phyloP scores from a whole-genome alignment of 1,139 yeast species.

The Zygosaccharomyces sapae region DNA sequence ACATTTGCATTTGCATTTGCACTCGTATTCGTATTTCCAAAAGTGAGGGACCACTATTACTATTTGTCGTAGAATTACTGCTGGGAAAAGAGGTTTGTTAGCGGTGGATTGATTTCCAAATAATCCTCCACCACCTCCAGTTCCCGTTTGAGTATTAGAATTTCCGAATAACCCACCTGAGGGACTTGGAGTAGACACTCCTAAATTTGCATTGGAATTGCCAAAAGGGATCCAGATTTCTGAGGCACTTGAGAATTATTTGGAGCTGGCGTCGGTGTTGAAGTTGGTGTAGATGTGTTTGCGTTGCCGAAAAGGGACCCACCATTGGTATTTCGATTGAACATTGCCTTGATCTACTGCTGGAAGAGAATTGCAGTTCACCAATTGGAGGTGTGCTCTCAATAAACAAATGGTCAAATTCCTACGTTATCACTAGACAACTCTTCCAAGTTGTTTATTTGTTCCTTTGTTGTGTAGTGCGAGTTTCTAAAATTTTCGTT shows the following conservation, averaged over 20 bases:
- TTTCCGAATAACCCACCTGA: conserved; percentile 20
- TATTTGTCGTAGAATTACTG: not conserved
- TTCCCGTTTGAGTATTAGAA: conserved; percentile 14
- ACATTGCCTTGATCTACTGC: conserved; percentile 20
- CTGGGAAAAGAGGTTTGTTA: conserved; percentile 9
- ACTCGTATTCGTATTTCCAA: conserved; percentile 11
- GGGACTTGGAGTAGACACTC: conserved; percentile 32
- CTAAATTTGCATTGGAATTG: conserved; percentile 15
- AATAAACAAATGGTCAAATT: not conserved
- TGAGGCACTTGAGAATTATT: conserved; percentile 27
- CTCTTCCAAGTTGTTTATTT: not conserved
- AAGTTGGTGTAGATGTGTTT: conserved; percentile 34
- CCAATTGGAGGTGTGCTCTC: conserved; percentile 4
- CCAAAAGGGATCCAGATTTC: conserved; percentile 27
- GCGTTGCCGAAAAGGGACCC: conserved; percentile 28
- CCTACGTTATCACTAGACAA: not conserved
- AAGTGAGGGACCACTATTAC: not conserved
- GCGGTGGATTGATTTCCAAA: conserved; percentile 14
- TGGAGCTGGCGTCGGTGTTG: conserved; percentile 31
- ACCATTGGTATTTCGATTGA: conserved; percentile 24
- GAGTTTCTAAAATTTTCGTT: not conserved
- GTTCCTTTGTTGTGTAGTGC: not conserved
- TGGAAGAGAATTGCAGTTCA: conserved; percentile 1
- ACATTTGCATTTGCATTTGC: conserved; percentile 9
- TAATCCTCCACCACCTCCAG: conserved; percentile 13